A percentile compares a stretch with the other conserved stretches of the same genome.
Conservation (phyloP, 2,329 filamentous ascomycete species). For the Talaromyces funiculosus region DNA sequence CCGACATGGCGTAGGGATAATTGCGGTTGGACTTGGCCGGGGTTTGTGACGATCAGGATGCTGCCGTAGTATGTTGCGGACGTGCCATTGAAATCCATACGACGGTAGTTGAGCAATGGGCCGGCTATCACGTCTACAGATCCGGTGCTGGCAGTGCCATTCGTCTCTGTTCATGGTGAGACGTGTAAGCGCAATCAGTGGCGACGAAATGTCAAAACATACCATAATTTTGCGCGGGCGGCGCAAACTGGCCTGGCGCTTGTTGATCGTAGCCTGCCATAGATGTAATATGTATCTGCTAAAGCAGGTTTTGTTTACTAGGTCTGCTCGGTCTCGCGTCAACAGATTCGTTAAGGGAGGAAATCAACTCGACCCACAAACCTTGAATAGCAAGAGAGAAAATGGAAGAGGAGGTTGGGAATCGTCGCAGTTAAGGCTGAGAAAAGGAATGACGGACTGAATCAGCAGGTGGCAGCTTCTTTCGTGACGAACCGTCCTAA, state of each 20-base stretch:
- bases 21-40: constrained; percentile 58
- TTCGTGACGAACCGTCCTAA: background rate
- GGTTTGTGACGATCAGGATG: constrained; percentile 73
- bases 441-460: background rate
- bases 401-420: background rate
- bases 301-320: background rate
- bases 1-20: constrained; percentile 47
- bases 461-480: background rate
- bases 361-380: background rate
- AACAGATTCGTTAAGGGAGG: background rate
- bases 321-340: background rate
- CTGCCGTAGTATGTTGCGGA: constrained; percentile 68
- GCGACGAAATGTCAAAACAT: background rate
- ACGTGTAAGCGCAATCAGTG: background rate
- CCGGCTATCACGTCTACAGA: constrained; percentile 42
- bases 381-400: background rate
- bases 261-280: constrained; percentile 1
- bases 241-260: constrained; percentile 1
- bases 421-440: background rate
- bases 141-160: constrained; percentile 1
- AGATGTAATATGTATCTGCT: background rate
- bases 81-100: constrained; percentile 34
- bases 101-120: constrained; percentile 46
- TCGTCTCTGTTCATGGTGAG: background rate
- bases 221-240: background rate